Percentiles rank a stretch among this genome's conserved stretches.
Conservation (phyloP, 2,329 filamentous ascomycete genomes). For the Phaeosphaeria sp. region DNA sequence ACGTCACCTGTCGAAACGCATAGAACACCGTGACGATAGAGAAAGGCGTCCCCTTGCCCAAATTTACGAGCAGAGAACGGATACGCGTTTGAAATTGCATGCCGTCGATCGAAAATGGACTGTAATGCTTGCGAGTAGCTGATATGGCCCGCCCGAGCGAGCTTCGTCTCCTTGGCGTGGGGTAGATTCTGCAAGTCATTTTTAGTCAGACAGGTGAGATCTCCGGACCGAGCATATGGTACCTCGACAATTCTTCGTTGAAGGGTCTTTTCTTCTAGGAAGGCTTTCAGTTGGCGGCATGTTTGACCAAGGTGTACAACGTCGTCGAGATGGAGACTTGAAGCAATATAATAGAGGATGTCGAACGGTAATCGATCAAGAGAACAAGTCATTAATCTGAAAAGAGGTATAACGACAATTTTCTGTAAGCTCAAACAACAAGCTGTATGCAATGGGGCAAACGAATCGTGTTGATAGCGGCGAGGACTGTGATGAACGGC, state of each 20-base stretch:
- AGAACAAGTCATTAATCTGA: conserved; percentile 29
- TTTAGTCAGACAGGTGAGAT: conserved; percentile 1
- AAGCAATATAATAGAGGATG: conserved; percentile 65
- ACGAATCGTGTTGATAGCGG: not conserved
- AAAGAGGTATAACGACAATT: not conserved
- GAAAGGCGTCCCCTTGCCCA: conserved; percentile 65
- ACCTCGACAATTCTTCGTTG: conserved; percentile 46
- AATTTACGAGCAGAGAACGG: conserved; percentile 69
- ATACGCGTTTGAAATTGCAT: conserved; percentile 65
- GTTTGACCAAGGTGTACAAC: conserved; percentile 63
- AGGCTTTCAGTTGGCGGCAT: conserved; percentile 58
- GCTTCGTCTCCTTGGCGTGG: conserved; percentile 54
- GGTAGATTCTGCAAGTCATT: conserved; percentile 46
- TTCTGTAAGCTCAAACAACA: not conserved
- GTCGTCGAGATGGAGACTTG: conserved; percentile 63
- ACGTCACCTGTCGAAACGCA: conserved; percentile 65
- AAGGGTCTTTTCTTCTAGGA: conserved; percentile 62
- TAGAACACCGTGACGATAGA: conserved; percentile 68
- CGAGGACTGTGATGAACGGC: not conserved
- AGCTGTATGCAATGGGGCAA: conserved; percentile 1
- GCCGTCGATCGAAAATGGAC: conserved; percentile 65
- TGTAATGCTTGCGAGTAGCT: conserved; percentile 63
- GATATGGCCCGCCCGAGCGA: conserved; percentile 45
- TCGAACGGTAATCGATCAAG: conserved; percentile 66
- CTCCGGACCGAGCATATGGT: conserved; percentile 4